These are phyloP conservation scores for Davidsoniella eucalypti DNA, from an alignment of 2,329 filamentous ascomycete genomes.

Conservation along the genomic window DNA sequence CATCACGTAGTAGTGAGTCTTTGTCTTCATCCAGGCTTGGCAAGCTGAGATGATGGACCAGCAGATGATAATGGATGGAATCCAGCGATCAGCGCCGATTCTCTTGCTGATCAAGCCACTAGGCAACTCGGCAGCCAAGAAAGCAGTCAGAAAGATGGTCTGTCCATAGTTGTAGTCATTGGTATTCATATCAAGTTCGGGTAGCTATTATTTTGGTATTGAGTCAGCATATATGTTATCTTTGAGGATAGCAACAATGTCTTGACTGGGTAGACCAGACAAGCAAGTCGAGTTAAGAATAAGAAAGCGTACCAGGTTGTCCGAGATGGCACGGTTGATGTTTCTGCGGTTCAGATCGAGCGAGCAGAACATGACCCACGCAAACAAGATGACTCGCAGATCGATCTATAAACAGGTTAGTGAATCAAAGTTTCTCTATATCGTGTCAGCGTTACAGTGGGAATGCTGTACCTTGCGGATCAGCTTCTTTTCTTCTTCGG, in stretches of 20 bases:
- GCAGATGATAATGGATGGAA: slow-evolving; percentile 24
- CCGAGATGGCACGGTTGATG: slow-evolving; percentile 27
- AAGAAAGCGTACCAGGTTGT: slow-evolving; percentile 20
- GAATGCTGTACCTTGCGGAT: slow-evolving; percentile 19
- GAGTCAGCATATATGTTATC: slow-evolving; percentile 2
- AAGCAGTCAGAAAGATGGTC: slow-evolving; percentile 27
- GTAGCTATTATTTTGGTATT: slow-evolving; percentile 16
- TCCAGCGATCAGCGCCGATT: slow-evolving; percentile 31
- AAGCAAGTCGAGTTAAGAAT: background rate
- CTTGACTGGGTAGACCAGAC: no score
- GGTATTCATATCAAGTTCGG: slow-evolving; percentile 25
- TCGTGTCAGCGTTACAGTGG: background rate
- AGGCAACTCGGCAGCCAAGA: slow-evolving; percentile 31
- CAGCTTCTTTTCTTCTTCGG: slow-evolving; percentile 30
- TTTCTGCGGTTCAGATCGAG: slow-evolving; percentile 31
- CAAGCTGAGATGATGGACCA: slow-evolving; percentile 26
- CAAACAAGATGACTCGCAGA: slow-evolving; percentile 15
- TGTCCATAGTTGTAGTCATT: slow-evolving; percentile 31
- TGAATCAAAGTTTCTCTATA: background rate
- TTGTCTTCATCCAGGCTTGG: slow-evolving; percentile 23
- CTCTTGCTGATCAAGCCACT: slow-evolving; percentile 34
- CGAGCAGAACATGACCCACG: slow-evolving; percentile 32
- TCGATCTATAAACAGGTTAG: slow-evolving; percentile 10
- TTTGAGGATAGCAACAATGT: slow-evolving; percentile 4
- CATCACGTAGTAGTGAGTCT: slow-evolving; percentile 24